Percentiles rank a stretch among this genome's conserved stretches.
Evolutionary conservation across 495 filamentous ascomycete species (phyloP).

Genomic region (Xylaria palmicola): DNA sequence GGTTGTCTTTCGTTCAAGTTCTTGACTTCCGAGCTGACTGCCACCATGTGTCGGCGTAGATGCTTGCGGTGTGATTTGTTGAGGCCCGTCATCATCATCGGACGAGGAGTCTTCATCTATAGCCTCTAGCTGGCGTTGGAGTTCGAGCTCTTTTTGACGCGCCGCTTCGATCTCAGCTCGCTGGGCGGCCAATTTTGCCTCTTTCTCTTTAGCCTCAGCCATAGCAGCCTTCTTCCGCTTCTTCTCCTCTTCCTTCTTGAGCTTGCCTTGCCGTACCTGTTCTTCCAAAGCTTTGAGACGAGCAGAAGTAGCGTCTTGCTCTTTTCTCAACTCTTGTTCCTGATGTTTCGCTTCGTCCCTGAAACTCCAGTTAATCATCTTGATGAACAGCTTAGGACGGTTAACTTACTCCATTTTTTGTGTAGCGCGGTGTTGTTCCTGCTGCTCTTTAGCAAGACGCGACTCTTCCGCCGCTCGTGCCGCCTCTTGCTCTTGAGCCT

Average conservation of each 20-base stretch:
- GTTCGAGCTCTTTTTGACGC: constrained; percentile 80
- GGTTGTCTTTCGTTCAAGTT: constrained; percentile 50
- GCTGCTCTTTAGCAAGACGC: constrained; percentile 65
- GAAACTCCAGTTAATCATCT: constrained; percentile 5
- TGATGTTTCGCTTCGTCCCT: constrained; percentile 75
- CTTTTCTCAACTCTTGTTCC: constrained; percentile 74
- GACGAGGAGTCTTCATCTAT: constrained; percentile 78
- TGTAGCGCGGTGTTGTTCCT: constrained; percentile 71
- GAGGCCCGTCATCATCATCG: constrained; percentile 84
- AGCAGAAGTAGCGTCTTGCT: constrained; percentile 78
- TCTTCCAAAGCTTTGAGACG: constrained; percentile 87
- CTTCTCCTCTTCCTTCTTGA: constrained; percentile 98
- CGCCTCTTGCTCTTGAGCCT: constrained; percentile 46
- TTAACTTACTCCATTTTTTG: constrained; percentile 79
- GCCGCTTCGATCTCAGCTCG: constrained; percentile 91
- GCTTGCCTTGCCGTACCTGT: constrained; percentile 87
- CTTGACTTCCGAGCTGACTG: constrained; percentile 51
- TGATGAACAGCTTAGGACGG: neutral
- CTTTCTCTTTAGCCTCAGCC: constrained; percentile 84
- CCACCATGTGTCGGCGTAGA: constrained; percentile 69
- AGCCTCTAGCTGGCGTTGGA: constrained; percentile 81
- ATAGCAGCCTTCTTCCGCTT: constrained; percentile 83
- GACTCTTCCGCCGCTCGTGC: constrained; percentile 52
- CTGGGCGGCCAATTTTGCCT: constrained; percentile 78
- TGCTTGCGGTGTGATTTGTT: constrained; percentile 76